Conservation (phyloP, 192 early-diverging fungal genomes). For the Spizellomyces sp. region DNA sequence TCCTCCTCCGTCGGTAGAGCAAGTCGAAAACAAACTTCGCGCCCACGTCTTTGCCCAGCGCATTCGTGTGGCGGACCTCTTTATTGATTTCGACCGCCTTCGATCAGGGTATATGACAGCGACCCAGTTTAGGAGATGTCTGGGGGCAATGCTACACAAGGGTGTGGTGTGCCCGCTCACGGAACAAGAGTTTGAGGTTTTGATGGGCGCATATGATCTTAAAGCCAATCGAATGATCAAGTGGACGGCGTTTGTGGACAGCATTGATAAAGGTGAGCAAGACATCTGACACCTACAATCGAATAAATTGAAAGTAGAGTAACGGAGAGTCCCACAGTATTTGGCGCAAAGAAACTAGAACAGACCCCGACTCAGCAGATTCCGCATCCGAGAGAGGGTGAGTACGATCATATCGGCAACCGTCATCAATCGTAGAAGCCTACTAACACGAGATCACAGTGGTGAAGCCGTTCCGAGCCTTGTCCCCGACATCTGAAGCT, state of each 20-base stretch:
- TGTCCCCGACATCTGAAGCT: slow-evolving; percentile 41
- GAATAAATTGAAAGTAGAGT: background rate
- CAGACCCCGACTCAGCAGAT: slow-evolving; percentile 45
- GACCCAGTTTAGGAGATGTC: slow-evolving; percentile 51
- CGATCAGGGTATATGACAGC: slow-evolving; percentile 48
- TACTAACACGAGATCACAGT: slow-evolving; percentile 18
- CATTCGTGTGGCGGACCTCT: slow-evolving; percentile 53
- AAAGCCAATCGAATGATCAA: slow-evolving; percentile 39
- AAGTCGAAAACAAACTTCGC: slow-evolving; percentile 51
- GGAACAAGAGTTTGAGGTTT: slow-evolving; percentile 38
- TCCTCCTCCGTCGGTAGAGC: background rate
- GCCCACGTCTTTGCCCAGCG: slow-evolving; percentile 47
- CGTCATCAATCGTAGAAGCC: too few species aligned
- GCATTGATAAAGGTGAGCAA: slow-evolving; percentile 54
- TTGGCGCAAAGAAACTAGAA: slow-evolving; percentile 51
- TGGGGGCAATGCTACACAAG: slow-evolving; percentile 45
- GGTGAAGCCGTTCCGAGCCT: slow-evolving; percentile 45
- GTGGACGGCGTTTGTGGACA: slow-evolving; percentile 54
- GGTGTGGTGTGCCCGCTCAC: slow-evolving; percentile 40
- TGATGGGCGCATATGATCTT: slow-evolving; percentile 42
- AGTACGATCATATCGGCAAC: background rate
- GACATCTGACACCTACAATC: background rate
- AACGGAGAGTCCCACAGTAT: slow-evolving; percentile 34
- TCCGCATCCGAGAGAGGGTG: slow-evolving; percentile 45
- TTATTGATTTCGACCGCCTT: slow-evolving; percentile 58